Evolutionary conservation across 2,329 filamentous ascomycete species (phyloP), one percentile per base, ranked within the genome.

Genomic region (Aureobasidium namibiae): DNA sequence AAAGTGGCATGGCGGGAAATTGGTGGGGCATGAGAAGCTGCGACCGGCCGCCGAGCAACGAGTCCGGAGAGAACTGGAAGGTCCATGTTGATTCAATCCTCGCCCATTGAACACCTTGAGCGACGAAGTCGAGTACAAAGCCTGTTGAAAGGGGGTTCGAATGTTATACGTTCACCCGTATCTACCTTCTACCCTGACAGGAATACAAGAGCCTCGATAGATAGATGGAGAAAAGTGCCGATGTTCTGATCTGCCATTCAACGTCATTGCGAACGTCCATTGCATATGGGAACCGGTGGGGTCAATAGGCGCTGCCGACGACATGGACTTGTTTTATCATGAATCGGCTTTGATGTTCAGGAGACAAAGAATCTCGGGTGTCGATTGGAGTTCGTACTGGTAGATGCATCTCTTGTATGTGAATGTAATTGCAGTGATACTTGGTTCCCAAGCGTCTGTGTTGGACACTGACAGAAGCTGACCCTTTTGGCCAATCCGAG

Each of bases 31-130:
- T 24, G 39, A 34, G 34, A 54, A 54, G 50, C 50, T 54, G 38
- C 26, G 38, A 56, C 52, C 52, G 63, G 50, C 50, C 24, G 50
- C 50, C 36, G 50, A 54, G 38, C 49, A 39, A 49, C 46, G 33
- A 34, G 14, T 29, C 33, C 48, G 48, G 23, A 14, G 18, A 16
- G n/a, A n/a, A 6, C 6, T 34, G 48, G 13, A 52, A 39, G 14
- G 34, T 18, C 34, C 48, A 33, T 52, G 48, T 39, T 18, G 38
- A 34, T 52, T 52, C 31, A 4, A 7, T 13, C 31, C 18, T 34
- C 46, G 8, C 24, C 21, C 14, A 36, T 49, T 33, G 6, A 23
- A 18, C 21, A 23, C 26, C 31, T 36, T 23, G 11, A 16, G 31
- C 29, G 31, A 49, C 46, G 11, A 34, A 4, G 16, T 16, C 42